Conservation (phyloP, 106 monocot species). For the Dendrobium huoshanense region DNA sequence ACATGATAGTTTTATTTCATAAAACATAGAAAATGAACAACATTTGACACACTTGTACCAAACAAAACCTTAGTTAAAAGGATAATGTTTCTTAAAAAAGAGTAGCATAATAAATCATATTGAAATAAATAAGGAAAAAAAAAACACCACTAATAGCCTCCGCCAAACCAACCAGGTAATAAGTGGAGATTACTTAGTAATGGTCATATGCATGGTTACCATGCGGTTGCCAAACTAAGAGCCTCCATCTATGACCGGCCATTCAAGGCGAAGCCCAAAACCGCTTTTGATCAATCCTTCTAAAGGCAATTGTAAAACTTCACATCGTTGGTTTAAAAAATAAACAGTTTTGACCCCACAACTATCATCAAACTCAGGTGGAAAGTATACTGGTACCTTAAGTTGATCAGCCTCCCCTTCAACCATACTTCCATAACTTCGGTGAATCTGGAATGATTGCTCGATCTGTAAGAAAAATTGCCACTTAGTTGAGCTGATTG, state of each 20-base stretch:
- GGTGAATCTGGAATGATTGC: slow-evolving; percentile 89
- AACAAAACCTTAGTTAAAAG: not conserved
- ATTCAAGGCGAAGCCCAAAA: not conserved
- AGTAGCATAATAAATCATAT: not conserved
- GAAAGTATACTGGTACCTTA: slow-evolving; percentile 42
- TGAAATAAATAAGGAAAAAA: not conserved
- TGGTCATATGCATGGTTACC: not conserved
- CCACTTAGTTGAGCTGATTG: slow-evolving; percentile 93
- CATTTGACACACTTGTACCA: not conserved
- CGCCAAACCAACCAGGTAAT: not conserved
- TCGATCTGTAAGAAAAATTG: slow-evolving; percentile 90
- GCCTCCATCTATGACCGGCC: not conserved
- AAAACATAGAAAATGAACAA: not conserved
- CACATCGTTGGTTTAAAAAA: not conserved
- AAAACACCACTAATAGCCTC: not conserved
- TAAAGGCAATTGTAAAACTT: not conserved
- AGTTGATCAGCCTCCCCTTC: slow-evolving; percentile 97
- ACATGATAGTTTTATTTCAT: not conserved
- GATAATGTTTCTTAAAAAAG: not conserved
- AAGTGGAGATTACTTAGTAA: not conserved
- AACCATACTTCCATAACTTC: slow-evolving; percentile 94
- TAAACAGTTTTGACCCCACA: not conserved
- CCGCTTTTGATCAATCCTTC: not conserved
- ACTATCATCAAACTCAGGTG: not conserved
- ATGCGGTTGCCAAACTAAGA: not conserved